Conservation (phyloP, 176 grass and related monocot genomes). For the Otatea glauca region DNA sequence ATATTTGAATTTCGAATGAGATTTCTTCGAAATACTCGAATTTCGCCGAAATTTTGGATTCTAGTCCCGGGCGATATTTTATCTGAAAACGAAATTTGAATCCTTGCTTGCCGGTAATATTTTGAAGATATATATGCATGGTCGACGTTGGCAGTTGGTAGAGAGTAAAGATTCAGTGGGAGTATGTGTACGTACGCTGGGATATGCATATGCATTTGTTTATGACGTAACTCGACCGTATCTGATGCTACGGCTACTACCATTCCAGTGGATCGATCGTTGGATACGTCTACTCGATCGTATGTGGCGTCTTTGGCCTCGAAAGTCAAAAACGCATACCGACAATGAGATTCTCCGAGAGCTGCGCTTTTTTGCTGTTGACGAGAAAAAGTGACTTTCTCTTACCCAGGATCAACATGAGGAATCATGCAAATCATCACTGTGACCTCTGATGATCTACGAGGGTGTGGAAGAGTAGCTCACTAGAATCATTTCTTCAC, state of each 20-base stretch:
- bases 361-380: constrained; percentile 9
- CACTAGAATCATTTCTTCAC: neutral
- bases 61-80: no score
- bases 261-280: neutral
- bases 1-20: no score
- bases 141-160: neutral
- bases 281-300: neutral
- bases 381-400: constrained; percentile 53
- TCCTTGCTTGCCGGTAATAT: no score
- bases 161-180: neutral
- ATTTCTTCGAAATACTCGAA: no score
- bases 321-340: neutral
- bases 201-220: neutral
- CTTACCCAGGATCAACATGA: constrained; percentile 42
- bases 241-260: neutral
- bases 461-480: neutral
- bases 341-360: constrained; percentile 47
- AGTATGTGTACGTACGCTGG: neutral
- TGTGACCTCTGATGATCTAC: constrained; percentile 13
- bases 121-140: no score
- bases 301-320: neutral
- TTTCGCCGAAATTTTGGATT: no score
- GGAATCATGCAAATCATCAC: constrained; percentile 53
- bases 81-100: no score
- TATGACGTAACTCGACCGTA: constrained; percentile 10